Evolutionary conservation across 2,329 filamentous ascomycete genomes (phyloP).

Genomic region (Ophiosphaerella korrae): DNA sequence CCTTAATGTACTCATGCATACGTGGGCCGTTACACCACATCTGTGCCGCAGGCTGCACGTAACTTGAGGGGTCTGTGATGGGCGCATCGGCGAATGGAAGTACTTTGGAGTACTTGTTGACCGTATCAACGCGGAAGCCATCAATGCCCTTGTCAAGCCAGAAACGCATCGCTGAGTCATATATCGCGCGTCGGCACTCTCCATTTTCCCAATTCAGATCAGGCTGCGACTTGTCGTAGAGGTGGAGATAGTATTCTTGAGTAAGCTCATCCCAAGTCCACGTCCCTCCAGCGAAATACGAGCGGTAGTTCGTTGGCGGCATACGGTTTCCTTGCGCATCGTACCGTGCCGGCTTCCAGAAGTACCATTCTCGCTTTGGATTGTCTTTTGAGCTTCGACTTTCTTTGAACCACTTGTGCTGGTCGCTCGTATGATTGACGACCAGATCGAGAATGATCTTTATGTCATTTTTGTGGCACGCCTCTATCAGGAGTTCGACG

Average conservation of each 20-base stretch:
- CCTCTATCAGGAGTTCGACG: constrained; percentile 65
- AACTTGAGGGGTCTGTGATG: constrained; percentile 46
- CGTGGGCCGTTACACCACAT: constrained; percentile 63
- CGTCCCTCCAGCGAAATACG: constrained; percentile 47
- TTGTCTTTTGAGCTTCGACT: constrained; percentile 65
- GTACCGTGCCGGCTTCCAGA: constrained; percentile 65
- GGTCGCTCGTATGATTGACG: constrained; percentile 76
- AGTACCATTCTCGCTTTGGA: constrained; percentile 73
- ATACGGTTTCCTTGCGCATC: constrained; percentile 59
- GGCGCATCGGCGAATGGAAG: constrained; percentile 50
- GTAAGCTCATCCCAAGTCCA: constrained; percentile 55
- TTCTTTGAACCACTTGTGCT: constrained; percentile 74
- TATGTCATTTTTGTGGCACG: constrained; percentile 67
- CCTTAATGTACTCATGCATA: constrained; percentile 63
- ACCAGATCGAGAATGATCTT: constrained; percentile 76
- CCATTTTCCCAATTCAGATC: constrained; percentile 57
- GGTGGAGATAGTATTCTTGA: constrained; percentile 54
- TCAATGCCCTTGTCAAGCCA: constrained; percentile 55
- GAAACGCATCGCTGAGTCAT: constrained; percentile 53
- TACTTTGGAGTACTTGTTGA: constrained; percentile 56
- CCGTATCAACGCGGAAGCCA: constrained; percentile 57
- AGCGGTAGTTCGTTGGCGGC: constrained; percentile 63
- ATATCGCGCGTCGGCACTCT: constrained; percentile 51
- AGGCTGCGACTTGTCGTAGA: constrained; percentile 55
- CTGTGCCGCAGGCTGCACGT: constrained; percentile 55